Evolutionary conservation across 139 green algal genomes (phyloP).

Genomic region (Chlamydomonas incerta): DNA sequence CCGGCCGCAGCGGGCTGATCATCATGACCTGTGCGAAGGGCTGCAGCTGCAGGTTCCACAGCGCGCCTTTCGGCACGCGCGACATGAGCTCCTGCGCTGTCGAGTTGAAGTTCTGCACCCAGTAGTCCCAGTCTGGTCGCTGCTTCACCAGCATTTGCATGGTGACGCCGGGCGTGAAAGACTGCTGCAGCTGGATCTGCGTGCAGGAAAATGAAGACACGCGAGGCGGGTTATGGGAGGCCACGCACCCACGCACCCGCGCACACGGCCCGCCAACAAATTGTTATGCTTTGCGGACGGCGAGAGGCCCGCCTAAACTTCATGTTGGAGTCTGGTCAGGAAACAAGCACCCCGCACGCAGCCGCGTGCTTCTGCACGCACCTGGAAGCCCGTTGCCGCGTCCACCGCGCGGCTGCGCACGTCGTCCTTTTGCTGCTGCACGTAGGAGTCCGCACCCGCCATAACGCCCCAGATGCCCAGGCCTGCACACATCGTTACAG

Average conservation of each 20-base stretch:
- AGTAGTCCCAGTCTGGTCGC: slow-evolving; percentile 2
- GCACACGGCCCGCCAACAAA: too few species aligned
- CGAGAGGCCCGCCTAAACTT: too few species aligned
- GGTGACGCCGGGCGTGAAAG: slow-evolving; percentile 20
- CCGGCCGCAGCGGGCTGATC: slow-evolving; percentile 43
- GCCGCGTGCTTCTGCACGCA: too few species aligned
- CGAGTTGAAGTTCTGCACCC: slow-evolving; percentile 17
- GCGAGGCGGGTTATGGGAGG: too few species aligned
- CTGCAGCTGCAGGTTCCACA: slow-evolving; percentile 54
- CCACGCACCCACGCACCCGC: too few species aligned
- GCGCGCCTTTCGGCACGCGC: not conserved
- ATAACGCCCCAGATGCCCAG: slow-evolving; percentile 40
- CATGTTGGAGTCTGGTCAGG: too few species aligned
- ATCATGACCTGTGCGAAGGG: slow-evolving; percentile 46
- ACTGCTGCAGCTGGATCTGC: slow-evolving; percentile 40
- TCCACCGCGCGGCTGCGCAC: slow-evolving; percentile 24
- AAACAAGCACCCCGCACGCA: too few species aligned
- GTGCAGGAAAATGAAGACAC: not conserved
- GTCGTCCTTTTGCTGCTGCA: slow-evolving; percentile 2
- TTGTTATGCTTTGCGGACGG: too few species aligned
- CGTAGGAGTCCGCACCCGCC: not conserved
- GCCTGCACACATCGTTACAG: not conserved
- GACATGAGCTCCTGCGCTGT: slow-evolving; percentile 24
- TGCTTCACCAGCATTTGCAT: slow-evolving; percentile 26
- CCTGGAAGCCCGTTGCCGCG: slow-evolving; percentile 30